Percentiles rank a stretch among this genome's conserved stretches.
These are phyloP conservation scores for Ceratobasidium sp. DNA, from an alignment of 1,284 basidiomycete species.

Conservation along the genomic window DNA sequence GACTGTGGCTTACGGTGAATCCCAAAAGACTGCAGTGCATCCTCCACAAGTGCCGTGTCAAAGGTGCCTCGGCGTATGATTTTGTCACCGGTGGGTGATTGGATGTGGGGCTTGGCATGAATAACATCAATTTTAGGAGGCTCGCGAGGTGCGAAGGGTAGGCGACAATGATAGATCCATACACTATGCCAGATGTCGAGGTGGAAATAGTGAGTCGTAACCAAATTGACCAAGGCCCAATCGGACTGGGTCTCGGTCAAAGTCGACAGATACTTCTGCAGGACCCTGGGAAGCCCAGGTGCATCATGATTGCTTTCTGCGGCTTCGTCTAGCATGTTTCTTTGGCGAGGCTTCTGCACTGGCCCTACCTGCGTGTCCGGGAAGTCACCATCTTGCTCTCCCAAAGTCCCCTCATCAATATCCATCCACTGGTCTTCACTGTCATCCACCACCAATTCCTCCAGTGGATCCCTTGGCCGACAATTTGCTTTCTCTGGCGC, in stretches of 20 bases:
- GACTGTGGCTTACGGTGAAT: background rate
- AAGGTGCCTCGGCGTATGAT: background rate
- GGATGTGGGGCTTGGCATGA: background rate
- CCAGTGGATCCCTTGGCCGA: background rate
- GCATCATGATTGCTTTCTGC: no score
- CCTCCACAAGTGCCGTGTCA: background rate
- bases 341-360: no score
- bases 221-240: no score
- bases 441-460: background rate
- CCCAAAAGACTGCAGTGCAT: background rate
- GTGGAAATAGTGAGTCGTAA: no score
- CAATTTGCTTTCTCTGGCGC: background rate
- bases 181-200: conserved; percentile 1
- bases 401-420: no score
- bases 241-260: no score
- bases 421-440: no score
- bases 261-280: no score
- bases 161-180: background rate
- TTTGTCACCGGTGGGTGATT: background rate
- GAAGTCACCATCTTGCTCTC: no score
- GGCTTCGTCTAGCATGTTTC: no score
- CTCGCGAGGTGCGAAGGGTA: background rate
- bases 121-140: background rate
- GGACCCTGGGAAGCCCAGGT: no score
- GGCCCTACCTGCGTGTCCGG: no score